Evolutionary conservation across 257 asterid species (phyloP).

Genomic region (Salvia miltiorrhiza): DNA sequence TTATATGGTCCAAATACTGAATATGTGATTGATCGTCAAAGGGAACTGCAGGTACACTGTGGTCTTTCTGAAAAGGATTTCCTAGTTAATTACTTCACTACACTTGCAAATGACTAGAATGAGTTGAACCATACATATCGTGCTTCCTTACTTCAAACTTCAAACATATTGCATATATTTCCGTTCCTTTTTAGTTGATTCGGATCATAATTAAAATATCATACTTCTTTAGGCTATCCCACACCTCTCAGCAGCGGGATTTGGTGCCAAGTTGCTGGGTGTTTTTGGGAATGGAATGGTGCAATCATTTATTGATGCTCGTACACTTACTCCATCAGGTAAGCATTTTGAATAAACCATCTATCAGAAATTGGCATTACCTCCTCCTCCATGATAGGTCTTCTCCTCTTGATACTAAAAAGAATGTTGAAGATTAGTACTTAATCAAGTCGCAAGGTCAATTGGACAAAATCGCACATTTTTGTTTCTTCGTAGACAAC

Average conservation of each 20-base stretch:
- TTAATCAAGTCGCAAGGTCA: slow-evolving; percentile 5
- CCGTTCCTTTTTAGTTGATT: slow-evolving; percentile 2
- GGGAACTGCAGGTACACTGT: slow-evolving; percentile 74
- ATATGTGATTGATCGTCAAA: slow-evolving; percentile 81
- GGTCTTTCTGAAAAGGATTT: slow-evolving; percentile 10
- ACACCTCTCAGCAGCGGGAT: slow-evolving; percentile 92
- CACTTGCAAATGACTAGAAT: not conserved
- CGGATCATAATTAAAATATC: not conserved
- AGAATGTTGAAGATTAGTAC: not conserved
- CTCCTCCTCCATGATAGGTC: slow-evolving; percentile 8
- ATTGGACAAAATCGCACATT: not conserved
- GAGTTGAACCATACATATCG: not conserved
- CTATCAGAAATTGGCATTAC: slow-evolving; percentile 7
- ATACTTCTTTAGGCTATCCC: slow-evolving; percentile 71
- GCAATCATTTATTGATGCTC: slow-evolving; percentile 89
- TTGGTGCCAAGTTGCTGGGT: slow-evolving; percentile 97
- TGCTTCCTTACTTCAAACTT: not conserved
- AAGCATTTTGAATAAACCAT: slow-evolving; percentile 22
- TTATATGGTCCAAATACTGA: slow-evolving; percentile 96
- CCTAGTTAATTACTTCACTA: not conserved
- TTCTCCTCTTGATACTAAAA: not conserved
- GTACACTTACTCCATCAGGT: slow-evolving; percentile 84
- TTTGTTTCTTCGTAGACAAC: slow-evolving; percentile 4
- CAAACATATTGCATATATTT: slow-evolving; percentile 9
- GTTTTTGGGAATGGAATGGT: slow-evolving; percentile 98